These are phyloP conservation scores for Penicillium sp. DNA, from an alignment of 2,329 filamentous ascomycete species.

Conservation along the genomic window DNA sequence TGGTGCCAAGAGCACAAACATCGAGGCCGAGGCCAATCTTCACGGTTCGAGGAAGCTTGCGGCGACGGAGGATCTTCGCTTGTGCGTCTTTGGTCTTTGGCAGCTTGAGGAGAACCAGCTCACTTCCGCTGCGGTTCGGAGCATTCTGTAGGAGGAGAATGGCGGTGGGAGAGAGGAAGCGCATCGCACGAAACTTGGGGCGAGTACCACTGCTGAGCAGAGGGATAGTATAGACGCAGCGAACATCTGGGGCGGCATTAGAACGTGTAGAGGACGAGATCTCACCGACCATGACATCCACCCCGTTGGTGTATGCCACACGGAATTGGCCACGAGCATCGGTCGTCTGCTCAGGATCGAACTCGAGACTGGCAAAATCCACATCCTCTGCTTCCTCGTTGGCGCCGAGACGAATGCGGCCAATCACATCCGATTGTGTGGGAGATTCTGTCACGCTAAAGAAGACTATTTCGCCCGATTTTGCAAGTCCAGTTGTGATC, in stretches of 20 bases:
- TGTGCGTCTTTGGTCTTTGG: constrained; percentile 24
- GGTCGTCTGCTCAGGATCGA: constrained; percentile 17
- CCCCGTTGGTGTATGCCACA: constrained; percentile 76
- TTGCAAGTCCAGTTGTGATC: constrained; percentile 75
- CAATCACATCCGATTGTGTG: constrained; percentile 53
- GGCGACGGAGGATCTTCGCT: constrained; percentile 51
- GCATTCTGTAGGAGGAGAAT: constrained; percentile 59
- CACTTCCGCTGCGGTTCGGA: constrained; percentile 55
- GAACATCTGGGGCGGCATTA: constrained; percentile 39
- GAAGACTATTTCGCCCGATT: constrained; percentile 74
- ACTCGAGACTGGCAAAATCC: constrained; percentile 39
- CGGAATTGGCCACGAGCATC: constrained; percentile 54
- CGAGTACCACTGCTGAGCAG: constrained; percentile 33
- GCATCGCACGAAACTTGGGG: constrained; percentile 57
- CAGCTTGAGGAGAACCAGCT: constrained; percentile 52
- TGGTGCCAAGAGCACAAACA: constrained; percentile 66
- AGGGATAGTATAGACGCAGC: constrained; percentile 43
- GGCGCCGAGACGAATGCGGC: constrained; percentile 52
- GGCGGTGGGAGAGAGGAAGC: constrained; percentile 56
- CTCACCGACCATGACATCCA: constrained; percentile 70
- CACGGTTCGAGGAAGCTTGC: constrained; percentile 66
- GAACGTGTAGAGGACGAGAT: constrained; percentile 53
- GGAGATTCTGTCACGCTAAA: constrained; percentile 67
- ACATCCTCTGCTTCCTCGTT: constrained; percentile 55
- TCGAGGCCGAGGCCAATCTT: constrained; percentile 78